Percentiles rank a stretch among this genome's conserved stretches.
Evolutionary conservation across 257 asterid species (phyloP).

Genomic region (Ajuga chamaepitys): DNA sequence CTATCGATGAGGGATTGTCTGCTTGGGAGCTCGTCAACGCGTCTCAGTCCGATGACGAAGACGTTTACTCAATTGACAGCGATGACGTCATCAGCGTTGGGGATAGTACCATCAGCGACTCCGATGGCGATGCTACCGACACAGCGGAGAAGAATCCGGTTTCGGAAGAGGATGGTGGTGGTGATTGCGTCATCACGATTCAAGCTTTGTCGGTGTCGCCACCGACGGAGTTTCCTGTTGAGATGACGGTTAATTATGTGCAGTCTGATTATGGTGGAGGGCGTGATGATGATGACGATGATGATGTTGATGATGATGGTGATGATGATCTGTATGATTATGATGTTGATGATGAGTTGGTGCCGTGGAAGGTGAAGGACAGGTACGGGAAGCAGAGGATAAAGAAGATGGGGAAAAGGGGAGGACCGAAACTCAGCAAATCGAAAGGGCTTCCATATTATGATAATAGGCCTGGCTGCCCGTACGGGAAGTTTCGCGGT

Average conservation of each 20-base stretch:
- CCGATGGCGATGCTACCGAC: neutral
- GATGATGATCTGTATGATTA: slow-evolving; percentile 14
- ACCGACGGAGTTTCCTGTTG: slow-evolving; percentile 20
- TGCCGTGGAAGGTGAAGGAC: slow-evolving; percentile 52
- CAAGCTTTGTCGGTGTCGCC: slow-evolving; percentile 29
- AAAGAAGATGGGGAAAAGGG: slow-evolving; percentile 63
- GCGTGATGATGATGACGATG: slow-evolving; percentile 15
- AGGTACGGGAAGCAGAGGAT: slow-evolving; percentile 69
- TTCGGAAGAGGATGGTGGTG: neutral
- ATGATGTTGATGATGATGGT: slow-evolving; percentile 18
- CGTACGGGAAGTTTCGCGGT: slow-evolving; percentile 47
- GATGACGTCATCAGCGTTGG: slow-evolving; percentile 20
- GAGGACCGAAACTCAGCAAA: slow-evolving; percentile 32
- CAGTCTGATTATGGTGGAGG: neutral
- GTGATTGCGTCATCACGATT: slow-evolving; percentile 17
- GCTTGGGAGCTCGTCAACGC: slow-evolving; percentile 73
- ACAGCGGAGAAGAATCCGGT: neutral
- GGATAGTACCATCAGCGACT: neutral
- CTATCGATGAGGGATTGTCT: slow-evolving; percentile 41
- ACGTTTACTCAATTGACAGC: slow-evolving; percentile 37
- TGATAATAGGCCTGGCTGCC: slow-evolving; percentile 52
- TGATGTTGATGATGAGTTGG: slow-evolving; percentile 65
- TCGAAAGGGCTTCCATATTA: slow-evolving; percentile 45
- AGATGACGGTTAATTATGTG: slow-evolving; percentile 9
- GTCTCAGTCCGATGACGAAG: slow-evolving; percentile 53